Base-by-base conservation (phyloP, 306 rosid species). In the Pueraria montana region DNA sequence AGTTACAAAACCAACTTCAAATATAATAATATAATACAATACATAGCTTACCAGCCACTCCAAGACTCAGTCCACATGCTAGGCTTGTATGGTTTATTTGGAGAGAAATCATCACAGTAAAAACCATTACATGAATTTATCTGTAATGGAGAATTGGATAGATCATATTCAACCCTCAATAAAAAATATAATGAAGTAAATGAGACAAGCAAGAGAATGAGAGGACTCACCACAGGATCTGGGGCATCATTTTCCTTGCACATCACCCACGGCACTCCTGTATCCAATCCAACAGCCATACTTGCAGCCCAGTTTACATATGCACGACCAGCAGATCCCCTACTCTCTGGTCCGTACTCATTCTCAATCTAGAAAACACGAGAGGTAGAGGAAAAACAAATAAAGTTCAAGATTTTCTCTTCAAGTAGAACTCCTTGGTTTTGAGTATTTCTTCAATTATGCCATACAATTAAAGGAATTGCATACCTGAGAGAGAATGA, bases 221-320 rank as follows among this genome's bases (percentile, higher is more conserved):
- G 38, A 77, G 20, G 64, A 42, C 84, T 89, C 53, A 90, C 99
- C 92, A 96, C 90, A 76, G 98, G 96, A 84, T 96, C 99, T 0
- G 98, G 99, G 70, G 99, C 99, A 86, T 96, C 99, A 10, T 86
- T 95, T 94, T 96, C 92, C 91, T 96, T 96, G 88, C 99, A 96
- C 99, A 96, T 96, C 80, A 96, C 97, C 99, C 99, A 96, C 11
- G 99, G 98, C 26, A 96, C 97, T 72, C 96, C 99, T 5, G 99
- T 94, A 42, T 84, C 65, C 89, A 94, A 80, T 85, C 90, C 94
- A 75, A 94, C 94, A 27, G 99, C 99, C 97, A 96, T 96, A 74
- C 85, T 90, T 43, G 99, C 99, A 27, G 99, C 99, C 99, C 99
- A 96, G 14, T 90, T 80, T 65, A 91, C 20, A 55, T 96, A 96